phyloP scores from a whole-genome alignment of 495 filamentous ascomycete species.

The Melanomma pulvis-pyrius region DNA sequence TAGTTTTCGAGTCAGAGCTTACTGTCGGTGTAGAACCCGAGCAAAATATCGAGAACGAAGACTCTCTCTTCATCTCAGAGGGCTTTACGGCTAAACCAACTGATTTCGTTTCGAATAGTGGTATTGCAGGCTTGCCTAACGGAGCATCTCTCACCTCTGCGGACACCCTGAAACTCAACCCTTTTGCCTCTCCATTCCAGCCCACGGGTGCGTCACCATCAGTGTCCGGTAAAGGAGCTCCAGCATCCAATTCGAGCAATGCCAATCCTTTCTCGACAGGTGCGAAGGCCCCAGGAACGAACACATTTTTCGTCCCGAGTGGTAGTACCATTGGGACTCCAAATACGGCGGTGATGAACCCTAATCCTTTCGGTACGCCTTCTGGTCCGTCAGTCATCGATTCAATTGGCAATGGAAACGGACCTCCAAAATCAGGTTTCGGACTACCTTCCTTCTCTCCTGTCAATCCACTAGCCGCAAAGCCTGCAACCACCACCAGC shows the following conservation, averaged over 20 bases:
- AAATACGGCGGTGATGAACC: neutral
- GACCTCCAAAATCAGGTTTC: neutral
- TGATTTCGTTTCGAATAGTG: neutral
- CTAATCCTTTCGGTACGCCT: conserved; percentile 3
- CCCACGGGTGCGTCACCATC: neutral
- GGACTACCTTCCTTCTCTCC: neutral
- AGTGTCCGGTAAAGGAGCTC: neutral
- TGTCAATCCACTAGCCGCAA: neutral
- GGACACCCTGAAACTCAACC: conserved; percentile 1
- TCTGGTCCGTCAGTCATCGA: neutral
- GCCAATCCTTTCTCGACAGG: neutral
- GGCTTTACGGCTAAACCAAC: neutral
- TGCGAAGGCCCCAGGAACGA: neutral
- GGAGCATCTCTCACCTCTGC: neutral
- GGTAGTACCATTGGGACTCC: neutral
- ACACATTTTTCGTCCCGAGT: neutral
- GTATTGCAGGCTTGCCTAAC: neutral
- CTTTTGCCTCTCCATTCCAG: conserved; percentile 3
- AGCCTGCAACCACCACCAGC: neutral
- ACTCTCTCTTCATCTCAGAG: conserved; percentile 26
- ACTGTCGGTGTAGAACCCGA: conserved; percentile 4
- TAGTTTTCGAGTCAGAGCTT: conserved; percentile 18
- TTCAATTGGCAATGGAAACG: neutral
- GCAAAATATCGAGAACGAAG: neutral
- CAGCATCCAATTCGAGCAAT: neutral